phyloP scores from a whole-genome alignment of 441 rosid genomes.

The Populus tomentosa region DNA sequence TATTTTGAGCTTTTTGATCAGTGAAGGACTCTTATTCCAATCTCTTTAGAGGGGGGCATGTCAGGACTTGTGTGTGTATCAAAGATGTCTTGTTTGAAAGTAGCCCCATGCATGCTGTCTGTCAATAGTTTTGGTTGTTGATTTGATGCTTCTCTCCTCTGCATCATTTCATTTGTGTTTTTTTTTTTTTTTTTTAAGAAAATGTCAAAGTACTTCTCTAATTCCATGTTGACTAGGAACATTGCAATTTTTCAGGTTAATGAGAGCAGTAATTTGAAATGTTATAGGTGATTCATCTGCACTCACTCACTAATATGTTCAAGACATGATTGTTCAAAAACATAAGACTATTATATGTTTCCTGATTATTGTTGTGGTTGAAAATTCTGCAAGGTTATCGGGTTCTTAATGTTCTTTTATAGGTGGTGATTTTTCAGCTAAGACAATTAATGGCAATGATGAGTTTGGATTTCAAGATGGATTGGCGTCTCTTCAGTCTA shows the following conservation, averaged over 20 bases:
- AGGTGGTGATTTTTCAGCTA: slow-evolving; percentile 32
- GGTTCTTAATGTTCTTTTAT: background rate
- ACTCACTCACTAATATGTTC: background rate
- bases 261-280: background rate
- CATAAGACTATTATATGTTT: background rate
- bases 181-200: background rate
- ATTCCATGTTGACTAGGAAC: background rate
- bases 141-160: background rate
- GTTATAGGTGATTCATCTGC: background rate
- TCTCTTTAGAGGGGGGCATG: background rate
- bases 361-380: background rate
- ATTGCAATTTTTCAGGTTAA: background rate
- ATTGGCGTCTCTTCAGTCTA: slow-evolving; percentile 38
- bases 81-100: background rate
- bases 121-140: background rate
- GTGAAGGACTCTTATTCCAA: background rate
- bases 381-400: background rate
- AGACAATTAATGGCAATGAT: slow-evolving; percentile 27
- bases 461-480: slow-evolving; percentile 38
- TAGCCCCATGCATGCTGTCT: background rate
- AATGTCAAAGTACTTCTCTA: background rate
- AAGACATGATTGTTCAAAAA: background rate
- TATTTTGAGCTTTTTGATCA: background rate
- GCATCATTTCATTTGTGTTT: background rate
- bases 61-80: background rate